phyloP scores from a whole-genome alignment of 1,139 yeast genomes.

The Pichia sp. region DNA sequence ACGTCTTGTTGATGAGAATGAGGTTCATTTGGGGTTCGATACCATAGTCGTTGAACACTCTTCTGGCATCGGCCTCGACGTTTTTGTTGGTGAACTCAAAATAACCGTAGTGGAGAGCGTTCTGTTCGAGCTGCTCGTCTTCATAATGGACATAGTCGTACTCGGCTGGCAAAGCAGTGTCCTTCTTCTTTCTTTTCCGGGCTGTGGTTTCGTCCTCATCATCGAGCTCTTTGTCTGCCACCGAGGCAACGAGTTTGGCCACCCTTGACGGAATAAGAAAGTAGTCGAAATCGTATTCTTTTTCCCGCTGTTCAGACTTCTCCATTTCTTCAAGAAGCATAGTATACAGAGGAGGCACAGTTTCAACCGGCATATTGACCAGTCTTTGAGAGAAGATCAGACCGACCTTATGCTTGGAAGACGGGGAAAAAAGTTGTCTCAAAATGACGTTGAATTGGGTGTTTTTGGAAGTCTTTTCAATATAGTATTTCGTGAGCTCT shows the following conservation, averaged over 20 bases:
- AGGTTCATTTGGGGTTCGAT: conserved; percentile 75
- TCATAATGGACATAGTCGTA: conserved; percentile 82
- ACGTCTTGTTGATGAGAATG: conserved; percentile 55
- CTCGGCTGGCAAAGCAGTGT: conserved; percentile 29
- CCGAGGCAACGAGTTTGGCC: conserved; percentile 68
- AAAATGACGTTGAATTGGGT: conserved; percentile 63
- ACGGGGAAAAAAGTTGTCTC: conserved; percentile 48
- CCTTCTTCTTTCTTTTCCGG: conserved; percentile 30
- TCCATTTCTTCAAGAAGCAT: conserved; percentile 74
- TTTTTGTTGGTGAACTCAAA: conserved; percentile 46
- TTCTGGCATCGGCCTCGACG: conserved; percentile 69
- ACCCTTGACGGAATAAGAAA: conserved; percentile 78
- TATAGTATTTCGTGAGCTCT: conserved; percentile 50
- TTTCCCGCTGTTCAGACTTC: conserved; percentile 52
- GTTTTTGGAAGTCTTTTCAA: conserved; percentile 50
- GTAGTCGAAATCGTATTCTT: conserved; percentile 63
- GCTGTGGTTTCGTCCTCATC: conserved; percentile 40
- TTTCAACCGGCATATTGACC: conserved; percentile 96
- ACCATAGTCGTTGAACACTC: conserved; percentile 75
- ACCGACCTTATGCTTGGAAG: conserved; percentile 56
- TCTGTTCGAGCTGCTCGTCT: conserved; percentile 68
- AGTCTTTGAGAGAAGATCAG: conserved; percentile 78
- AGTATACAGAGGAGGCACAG: conserved; percentile 87
- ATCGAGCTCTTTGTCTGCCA: conserved; percentile 50
- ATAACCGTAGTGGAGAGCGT: conserved; percentile 51